Evolutionary conservation across 2,329 filamentous ascomycete genomes (phyloP).

Genomic region (Davidsoniella virescens): DNA sequence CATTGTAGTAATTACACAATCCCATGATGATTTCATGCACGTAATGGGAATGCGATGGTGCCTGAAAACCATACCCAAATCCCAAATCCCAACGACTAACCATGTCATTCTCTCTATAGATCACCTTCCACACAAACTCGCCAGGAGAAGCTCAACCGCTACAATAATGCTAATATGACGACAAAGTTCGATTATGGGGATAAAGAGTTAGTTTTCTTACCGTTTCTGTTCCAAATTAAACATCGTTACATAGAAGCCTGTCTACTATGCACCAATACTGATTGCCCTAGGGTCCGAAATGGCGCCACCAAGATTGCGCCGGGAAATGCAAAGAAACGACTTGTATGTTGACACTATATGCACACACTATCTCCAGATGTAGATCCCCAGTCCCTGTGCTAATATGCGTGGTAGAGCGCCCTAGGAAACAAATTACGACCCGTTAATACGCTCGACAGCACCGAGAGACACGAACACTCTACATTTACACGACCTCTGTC

Average conservation of each 20-base stretch:
- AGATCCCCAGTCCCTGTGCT: too few species aligned
- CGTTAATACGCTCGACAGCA: too few species aligned
- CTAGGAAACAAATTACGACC: too few species aligned
- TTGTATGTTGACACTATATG: neutral
- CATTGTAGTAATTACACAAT: neutral
- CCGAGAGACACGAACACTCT: too few species aligned
- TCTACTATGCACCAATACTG: neutral
- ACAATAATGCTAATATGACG: constrained; percentile 4
- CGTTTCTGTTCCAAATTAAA: neutral
- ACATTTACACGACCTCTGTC: too few species aligned
- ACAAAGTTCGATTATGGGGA: constrained; percentile 1
- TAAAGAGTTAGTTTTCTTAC: constrained; percentile 1
- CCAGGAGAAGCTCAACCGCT: neutral
- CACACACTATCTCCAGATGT: neutral
- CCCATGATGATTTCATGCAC: too few species aligned
- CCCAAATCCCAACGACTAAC: neutral
- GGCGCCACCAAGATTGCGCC: constrained; percentile 2
- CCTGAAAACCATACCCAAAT: too few species aligned
- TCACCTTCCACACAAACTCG: neutral
- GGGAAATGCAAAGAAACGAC: constrained; percentile 2
- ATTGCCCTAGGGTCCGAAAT: neutral
- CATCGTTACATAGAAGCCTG: neutral
- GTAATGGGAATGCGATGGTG: too few species aligned
- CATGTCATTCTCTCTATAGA: neutral
- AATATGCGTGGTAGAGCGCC: too few species aligned